Percentiles rank a stretch among this genome's conserved stretches.
Evolutionary conservation across 2,329 filamentous ascomycete species (phyloP).

Genomic region (Colletotrichum sp.): DNA sequence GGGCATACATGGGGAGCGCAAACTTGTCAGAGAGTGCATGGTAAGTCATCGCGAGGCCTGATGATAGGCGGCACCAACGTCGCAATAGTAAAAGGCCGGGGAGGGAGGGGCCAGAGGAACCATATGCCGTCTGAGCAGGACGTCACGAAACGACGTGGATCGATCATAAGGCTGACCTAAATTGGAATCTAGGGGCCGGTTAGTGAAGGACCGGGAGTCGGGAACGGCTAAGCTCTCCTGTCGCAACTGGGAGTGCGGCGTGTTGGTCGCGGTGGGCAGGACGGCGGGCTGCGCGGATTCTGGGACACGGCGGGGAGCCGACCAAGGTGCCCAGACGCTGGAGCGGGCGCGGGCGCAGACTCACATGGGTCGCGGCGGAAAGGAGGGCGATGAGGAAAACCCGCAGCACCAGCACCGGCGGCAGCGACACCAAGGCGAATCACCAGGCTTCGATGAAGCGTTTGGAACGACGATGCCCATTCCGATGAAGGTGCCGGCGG

Average conservation of each 20-base stretch:
- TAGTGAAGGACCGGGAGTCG: conserved; percentile 72
- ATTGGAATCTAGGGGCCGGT: conserved; percentile 66
- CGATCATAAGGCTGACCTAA: conserved; percentile 18
- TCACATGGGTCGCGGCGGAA: conserved; percentile 12
- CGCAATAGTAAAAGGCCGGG: background rate
- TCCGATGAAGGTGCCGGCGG: conserved; percentile 67
- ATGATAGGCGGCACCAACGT: conserved; percentile 2
- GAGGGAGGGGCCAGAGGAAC: background rate
- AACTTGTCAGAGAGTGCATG: conserved; percentile 95
- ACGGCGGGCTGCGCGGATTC: conserved; percentile 12
- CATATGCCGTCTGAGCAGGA: background rate
- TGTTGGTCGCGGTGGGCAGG: conserved; percentile 68
- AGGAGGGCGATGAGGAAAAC: conserved; percentile 19
- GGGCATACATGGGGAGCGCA: conserved; percentile 88
- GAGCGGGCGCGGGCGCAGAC: conserved; percentile 11
- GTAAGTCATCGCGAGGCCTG: conserved; percentile 53
- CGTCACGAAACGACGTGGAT: conserved; percentile 5
- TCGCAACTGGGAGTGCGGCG: conserved; percentile 96
- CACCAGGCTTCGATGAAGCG: background rate
- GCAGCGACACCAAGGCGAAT: background rate
- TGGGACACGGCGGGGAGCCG: conserved; percentile 9
- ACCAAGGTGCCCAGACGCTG: conserved; percentile 16
- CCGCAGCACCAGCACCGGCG: conserved; percentile 9
- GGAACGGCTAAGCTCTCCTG: conserved; percentile 78
- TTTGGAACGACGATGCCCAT: conserved; percentile 54